Conservation (phyloP, 2,329 filamentous ascomycete genomes). For the Xenosphaeropsis pyriputrescens region DNA sequence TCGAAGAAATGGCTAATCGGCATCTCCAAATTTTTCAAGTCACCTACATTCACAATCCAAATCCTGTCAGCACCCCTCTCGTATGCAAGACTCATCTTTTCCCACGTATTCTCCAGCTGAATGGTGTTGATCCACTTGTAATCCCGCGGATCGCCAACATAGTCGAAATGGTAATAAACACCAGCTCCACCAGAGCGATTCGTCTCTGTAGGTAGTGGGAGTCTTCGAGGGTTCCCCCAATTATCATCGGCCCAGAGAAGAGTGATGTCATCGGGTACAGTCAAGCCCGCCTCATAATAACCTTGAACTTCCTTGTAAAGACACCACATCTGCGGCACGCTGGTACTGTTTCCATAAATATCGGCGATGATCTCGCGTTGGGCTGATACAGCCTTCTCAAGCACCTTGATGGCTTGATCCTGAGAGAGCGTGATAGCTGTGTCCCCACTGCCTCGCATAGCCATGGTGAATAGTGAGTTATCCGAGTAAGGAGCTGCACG, state of each 20-base stretch:
- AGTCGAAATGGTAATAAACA: conserved; percentile 46
- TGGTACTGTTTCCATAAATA: conserved; percentile 27
- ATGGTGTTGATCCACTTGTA: conserved; percentile 53
- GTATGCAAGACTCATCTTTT: conserved; percentile 44
- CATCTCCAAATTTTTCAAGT: conserved; percentile 45
- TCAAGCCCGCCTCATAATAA: conserved; percentile 48
- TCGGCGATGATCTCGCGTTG: conserved; percentile 43
- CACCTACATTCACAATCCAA: conserved; percentile 51
- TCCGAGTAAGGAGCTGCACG: conserved; percentile 51
- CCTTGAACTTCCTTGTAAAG: conserved; percentile 60
- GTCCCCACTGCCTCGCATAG: conserved; percentile 58
- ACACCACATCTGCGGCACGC: conserved; percentile 54
- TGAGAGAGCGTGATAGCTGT: conserved; percentile 40
- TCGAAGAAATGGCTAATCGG: conserved; percentile 55
- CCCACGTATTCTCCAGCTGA: conserved; percentile 47
- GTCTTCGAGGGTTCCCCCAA: conserved; percentile 46
- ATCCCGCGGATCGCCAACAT: conserved; percentile 27
- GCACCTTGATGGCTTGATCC: conserved; percentile 37
- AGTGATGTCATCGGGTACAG: conserved; percentile 49
- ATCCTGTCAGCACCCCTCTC: conserved; percentile 35
- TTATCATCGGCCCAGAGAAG: conserved; percentile 59
- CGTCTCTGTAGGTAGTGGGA: conserved; percentile 43
- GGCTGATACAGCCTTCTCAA: conserved; percentile 43
- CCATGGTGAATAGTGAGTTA: conserved; percentile 49
- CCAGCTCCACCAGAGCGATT: conserved; percentile 43